Percentiles rank a stretch among this genome's conserved stretches.
Conservation (phyloP, 495 filamentous ascomycete genomes). For the Neurospora tetrasperma region DNA sequence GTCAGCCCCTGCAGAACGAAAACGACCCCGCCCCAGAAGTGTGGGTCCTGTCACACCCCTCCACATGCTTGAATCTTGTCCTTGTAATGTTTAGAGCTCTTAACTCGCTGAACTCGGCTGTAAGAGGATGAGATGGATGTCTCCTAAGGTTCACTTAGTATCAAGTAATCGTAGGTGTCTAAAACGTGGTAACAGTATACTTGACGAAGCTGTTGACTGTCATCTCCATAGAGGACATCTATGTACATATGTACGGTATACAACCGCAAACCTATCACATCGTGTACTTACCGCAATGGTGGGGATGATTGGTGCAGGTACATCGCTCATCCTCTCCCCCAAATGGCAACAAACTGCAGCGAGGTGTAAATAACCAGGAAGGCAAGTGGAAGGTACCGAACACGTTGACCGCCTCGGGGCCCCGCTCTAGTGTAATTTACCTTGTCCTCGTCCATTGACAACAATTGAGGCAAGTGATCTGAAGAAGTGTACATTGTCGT, state of each 20-base stretch:
- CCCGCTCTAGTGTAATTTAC: constrained; percentile 1
- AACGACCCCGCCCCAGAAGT: neutral
- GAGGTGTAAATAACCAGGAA: neutral
- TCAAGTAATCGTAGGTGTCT: neutral
- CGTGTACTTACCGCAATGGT: neutral
- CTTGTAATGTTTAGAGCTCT: neutral
- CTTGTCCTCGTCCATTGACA: neutral
- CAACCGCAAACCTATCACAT: neutral
- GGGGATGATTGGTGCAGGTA: neutral
- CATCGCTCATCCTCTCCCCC: neutral
- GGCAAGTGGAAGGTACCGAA: neutral
- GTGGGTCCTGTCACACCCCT: neutral
- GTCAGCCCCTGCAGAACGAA: neutral
- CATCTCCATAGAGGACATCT: neutral
- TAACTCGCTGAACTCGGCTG: neutral
- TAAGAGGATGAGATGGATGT: neutral
- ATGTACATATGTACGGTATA: neutral
- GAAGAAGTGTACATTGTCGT: neutral
- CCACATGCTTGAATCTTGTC: neutral
- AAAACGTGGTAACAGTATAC: neutral
- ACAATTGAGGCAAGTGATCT: neutral
- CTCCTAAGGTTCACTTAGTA: neutral
- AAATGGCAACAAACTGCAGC: neutral
- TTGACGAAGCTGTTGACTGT: neutral
- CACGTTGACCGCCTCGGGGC: neutral